Evolutionary conservation across 495 filamentous ascomycete species (phyloP), one percentile per base, ranked within the genome.

Genomic region (Penicillium daleae): DNA sequence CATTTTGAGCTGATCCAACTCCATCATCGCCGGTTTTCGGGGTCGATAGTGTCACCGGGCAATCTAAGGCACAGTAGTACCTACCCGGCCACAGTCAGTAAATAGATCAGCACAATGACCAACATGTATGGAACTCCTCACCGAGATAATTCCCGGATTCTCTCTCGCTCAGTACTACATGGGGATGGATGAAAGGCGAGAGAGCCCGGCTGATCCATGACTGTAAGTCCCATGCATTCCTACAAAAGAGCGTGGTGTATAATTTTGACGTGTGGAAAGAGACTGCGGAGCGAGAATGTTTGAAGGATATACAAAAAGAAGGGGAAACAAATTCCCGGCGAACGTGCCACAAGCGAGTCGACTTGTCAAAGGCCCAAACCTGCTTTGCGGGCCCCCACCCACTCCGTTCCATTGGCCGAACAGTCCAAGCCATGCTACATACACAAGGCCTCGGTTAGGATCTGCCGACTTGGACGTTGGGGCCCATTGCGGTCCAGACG

Each of bases 61-160:
- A 66, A 58, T 61, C 63, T 31, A 76, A 52, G 31, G 70, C 66
- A 44, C 74, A 74, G 51, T 76, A 77, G 57, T 76, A 78, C 33
- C 72, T 76, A 40, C 37, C 56, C 19, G 44, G 56, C 26, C 33
- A 19, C 35, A 21, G 42, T 56, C 29, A 59, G 24, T 50, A 4
- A n/a, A 48, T 21, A 48, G 33, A 52, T 48, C 42, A 50, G 49
- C 49, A 31, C 22, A 24, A 31, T 31, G 58, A 24, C 12, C 29
- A 6, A 19, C 26, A 9, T 33, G 0, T 42, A 31, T 37, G 29
- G 24, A 19, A 15, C 0, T 13, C 19, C 66, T 19, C 22, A 69
- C 69, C 64, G 66, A 2, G 69, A 71, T 19, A 71, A 27, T 35
- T 71, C 69, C 13, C 60, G 61, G 35, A 71, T 63, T 44, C 69